A percentile compares a stretch with the other conserved stretches of the same genome.
These are phyloP conservation scores for Curvularia hawaiiensis DNA, from an alignment of 2,329 filamentous ascomycete genomes.

Conservation along the genomic window DNA sequence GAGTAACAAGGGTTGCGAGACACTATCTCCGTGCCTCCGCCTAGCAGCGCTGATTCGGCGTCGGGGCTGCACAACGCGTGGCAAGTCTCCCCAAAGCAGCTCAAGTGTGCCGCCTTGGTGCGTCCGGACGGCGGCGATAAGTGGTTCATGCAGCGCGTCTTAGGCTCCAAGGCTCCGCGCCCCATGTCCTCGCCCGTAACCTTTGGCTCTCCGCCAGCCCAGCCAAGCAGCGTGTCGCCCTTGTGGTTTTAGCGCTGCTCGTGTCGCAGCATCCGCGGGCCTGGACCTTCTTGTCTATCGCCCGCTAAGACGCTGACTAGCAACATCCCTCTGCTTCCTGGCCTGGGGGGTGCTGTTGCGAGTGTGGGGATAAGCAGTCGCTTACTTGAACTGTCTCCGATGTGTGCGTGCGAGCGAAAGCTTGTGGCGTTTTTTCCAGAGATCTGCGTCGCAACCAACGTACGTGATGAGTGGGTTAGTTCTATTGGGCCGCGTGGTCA, in stretches of 20 bases:
- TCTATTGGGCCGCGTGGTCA: neutral
- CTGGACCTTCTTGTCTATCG: conserved; percentile 25
- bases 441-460: neutral
- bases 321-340: conserved; percentile 12
- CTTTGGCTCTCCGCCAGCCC: conserved; percentile 20
- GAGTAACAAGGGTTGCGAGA: conserved; percentile 6
- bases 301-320: conserved; percentile 13
- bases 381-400: neutral
- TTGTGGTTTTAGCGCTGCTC: conserved; percentile 9
- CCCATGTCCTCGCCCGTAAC: conserved; percentile 1
- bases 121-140: conserved; percentile 22
- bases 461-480: neutral
- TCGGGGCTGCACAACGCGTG: conserved; percentile 25
- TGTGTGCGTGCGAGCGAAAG: neutral
- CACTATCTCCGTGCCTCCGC: conserved; percentile 20
- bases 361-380: conserved; percentile 7
- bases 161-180: conserved; percentile 17
- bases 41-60: conserved; percentile 27
- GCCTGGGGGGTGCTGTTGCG: conserved; percentile 22
- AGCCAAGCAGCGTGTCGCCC: conserved; percentile 25
- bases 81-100: conserved; percentile 24
- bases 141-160: conserved; percentile 21
- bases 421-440: neutral
- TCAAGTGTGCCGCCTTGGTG: conserved; percentile 20
- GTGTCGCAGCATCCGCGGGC: conserved; percentile 22